Conservation (phyloP, 1,139 yeast genomes). For the Sugiyamaella grinbergsii region DNA sequence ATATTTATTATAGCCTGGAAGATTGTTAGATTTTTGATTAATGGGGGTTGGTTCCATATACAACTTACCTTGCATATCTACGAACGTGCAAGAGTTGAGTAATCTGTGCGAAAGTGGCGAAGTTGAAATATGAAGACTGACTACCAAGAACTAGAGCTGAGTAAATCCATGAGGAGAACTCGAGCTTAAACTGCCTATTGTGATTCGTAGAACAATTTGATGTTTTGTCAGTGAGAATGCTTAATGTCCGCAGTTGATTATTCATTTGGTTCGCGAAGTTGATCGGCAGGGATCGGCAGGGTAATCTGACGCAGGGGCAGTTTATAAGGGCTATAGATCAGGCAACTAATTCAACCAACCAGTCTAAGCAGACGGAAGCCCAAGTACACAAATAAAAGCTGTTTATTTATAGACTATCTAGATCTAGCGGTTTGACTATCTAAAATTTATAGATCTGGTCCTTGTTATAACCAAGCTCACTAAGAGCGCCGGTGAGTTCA, state of each 20-base stretch:
- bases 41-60: not conserved
- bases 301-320: too few relatives aligned
- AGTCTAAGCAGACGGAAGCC: too few relatives aligned
- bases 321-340: too few relatives aligned
- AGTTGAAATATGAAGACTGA: not conserved
- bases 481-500: constrained; percentile 82
- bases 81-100: not conserved
- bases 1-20: constrained; percentile 40
- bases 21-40: constrained; percentile 22
- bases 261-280: too few relatives aligned
- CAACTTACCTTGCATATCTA: constrained; percentile 10
- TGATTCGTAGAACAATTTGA: too few relatives aligned
- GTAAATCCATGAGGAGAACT: too few relatives aligned
- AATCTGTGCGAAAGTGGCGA: not conserved
- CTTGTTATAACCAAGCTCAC: constrained; percentile 84
- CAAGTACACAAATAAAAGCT: not conserved
- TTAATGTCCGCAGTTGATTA: too few relatives aligned
- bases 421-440: constrained; percentile 15
- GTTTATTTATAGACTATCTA: not conserved
- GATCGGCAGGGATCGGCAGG: too few relatives aligned
- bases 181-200: too few relatives aligned
- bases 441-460: constrained; percentile 90
- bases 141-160: not conserved
- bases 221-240: too few relatives aligned
- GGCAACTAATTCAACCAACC: too few relatives aligned